A percentile compares a stretch with the other conserved stretches of the same genome.
Conservation (phyloP, 2,329 filamentous ascomycete genomes). For the Diatrype stigma region DNA sequence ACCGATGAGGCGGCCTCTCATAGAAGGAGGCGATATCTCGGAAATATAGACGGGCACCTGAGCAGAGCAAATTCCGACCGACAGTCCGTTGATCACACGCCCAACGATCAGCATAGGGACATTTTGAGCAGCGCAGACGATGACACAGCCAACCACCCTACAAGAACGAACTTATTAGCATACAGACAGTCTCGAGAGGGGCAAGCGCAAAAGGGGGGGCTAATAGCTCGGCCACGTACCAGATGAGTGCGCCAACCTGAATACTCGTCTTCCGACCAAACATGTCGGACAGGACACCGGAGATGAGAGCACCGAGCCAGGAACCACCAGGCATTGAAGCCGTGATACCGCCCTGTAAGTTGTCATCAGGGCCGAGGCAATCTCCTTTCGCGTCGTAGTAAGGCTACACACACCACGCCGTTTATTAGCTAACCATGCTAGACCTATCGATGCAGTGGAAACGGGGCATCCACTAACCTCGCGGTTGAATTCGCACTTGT, state of each 20-base stretch:
- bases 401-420: conserved; percentile 5
- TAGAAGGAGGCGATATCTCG: conserved; percentile 52
- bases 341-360: conserved; percentile 59
- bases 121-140: conserved; percentile 42
- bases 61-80: conserved; percentile 68
- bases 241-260: conserved; percentile 46
- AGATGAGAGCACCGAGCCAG: conserved; percentile 59
- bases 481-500: conserved; percentile 40
- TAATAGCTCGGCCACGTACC: conserved; percentile 36
- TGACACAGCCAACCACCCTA: conserved; percentile 45
- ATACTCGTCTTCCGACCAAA: conserved; percentile 46
- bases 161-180: conserved; percentile 2
- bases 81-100: conserved; percentile 66
- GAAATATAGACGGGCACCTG: conserved; percentile 69
- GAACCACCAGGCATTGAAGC: conserved; percentile 69
- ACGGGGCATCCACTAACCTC: conserved; percentile 14
- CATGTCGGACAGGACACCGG: conserved; percentile 55
- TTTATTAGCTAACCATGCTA: background rate
- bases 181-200: background rate
- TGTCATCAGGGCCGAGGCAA: conserved; percentile 48
- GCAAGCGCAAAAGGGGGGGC: background rate
- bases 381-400: conserved; percentile 29
- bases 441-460: background rate
- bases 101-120: conserved; percentile 60
- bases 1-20: conserved; percentile 38